These are phyloP conservation scores for Nigrospora oryzae DNA, from an alignment of 2,329 filamentous ascomycete genomes.

Conservation along the genomic window DNA sequence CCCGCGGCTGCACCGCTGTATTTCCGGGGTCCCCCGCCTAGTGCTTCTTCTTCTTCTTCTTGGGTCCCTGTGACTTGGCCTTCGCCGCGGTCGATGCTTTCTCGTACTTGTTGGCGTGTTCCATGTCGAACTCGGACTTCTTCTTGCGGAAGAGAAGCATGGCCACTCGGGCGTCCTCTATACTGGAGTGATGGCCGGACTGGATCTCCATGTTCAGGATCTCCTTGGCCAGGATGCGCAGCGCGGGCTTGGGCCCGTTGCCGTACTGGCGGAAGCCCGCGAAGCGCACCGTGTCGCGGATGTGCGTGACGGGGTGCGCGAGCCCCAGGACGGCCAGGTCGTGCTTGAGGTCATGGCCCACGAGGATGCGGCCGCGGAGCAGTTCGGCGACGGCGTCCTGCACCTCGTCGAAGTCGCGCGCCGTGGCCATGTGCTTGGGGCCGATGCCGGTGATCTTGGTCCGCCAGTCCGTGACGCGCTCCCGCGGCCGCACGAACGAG, in stretches of 20 bases:
- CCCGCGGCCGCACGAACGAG: constrained; percentile 74
- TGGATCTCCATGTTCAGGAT: constrained; percentile 56
- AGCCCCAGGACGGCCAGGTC: constrained; percentile 67
- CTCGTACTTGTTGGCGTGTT: constrained; percentile 62
- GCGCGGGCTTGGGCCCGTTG: constrained; percentile 59
- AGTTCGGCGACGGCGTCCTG: constrained; percentile 62
- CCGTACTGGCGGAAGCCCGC: constrained; percentile 63
- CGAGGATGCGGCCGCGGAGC: constrained; percentile 54
- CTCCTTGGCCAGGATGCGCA: constrained; percentile 50
- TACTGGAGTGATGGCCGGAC: constrained; percentile 54
- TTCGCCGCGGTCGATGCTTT: constrained; percentile 2
- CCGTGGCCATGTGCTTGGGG: constrained; percentile 61
- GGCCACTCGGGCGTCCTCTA: constrained; percentile 76
- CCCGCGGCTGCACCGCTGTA: too few species aligned
- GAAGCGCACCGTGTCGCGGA: constrained; percentile 78
- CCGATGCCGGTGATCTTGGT: constrained; percentile 79
- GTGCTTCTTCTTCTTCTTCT: constrained; percentile 2
- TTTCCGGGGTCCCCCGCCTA: neutral
- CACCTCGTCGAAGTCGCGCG: constrained; percentile 67
- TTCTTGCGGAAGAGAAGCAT: constrained; percentile 83
- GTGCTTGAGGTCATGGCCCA: constrained; percentile 65
- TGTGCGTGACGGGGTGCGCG: constrained; percentile 68
- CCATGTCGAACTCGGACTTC: constrained; percentile 78
- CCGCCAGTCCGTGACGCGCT: constrained; percentile 81
- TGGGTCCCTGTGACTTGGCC: neutral